Percentiles rank a stretch among this genome's conserved stretches.
phyloP scores from a whole-genome alignment of 2,329 filamentous ascomycete genomes.

The Cyclaneusma minus region DNA sequence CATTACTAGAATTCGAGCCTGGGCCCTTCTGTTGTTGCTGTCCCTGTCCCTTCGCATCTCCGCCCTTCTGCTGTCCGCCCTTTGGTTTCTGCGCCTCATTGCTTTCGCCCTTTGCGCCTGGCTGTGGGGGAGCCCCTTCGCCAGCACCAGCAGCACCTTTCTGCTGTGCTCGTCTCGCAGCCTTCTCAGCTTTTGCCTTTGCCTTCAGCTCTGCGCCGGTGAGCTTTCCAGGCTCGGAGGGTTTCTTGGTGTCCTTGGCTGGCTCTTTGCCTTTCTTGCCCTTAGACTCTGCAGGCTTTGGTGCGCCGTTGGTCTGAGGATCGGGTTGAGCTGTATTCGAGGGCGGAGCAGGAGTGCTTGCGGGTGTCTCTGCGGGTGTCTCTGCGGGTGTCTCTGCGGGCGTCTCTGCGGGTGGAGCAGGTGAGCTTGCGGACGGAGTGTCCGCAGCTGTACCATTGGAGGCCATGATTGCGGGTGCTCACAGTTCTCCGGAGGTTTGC shows the following conservation, averaged over 20 bases:
- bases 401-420: too few species aligned
- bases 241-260: constrained; percentile 9
- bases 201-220: constrained; percentile 69
- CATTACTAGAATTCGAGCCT: constrained; percentile 15
- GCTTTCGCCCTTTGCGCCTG: constrained; percentile 13
- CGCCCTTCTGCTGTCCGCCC: constrained; percentile 14
- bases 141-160: constrained; percentile 21
- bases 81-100: constrained; percentile 13
- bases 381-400: too few species aligned
- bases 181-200: constrained; percentile 80
- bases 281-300: constrained; percentile 3
- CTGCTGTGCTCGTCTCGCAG: constrained; percentile 58
- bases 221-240: constrained; percentile 33
- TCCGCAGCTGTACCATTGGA: too few species aligned
- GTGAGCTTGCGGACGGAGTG: too few species aligned
- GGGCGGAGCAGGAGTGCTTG: too few species aligned
- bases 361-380: too few species aligned
- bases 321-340: too few species aligned
- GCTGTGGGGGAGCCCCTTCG: constrained; percentile 4
- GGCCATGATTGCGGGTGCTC: too few species aligned
- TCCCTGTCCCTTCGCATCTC: constrained; percentile 24
- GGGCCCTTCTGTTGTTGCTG: constrained; percentile 18
- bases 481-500: too few species aligned
- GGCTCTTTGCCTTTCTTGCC: constrained; percentile 6
- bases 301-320: too few species aligned